phyloP scores from a whole-genome alignment of 129 eudicot genomes.

The Chrysanthemum makinoi region DNA sequence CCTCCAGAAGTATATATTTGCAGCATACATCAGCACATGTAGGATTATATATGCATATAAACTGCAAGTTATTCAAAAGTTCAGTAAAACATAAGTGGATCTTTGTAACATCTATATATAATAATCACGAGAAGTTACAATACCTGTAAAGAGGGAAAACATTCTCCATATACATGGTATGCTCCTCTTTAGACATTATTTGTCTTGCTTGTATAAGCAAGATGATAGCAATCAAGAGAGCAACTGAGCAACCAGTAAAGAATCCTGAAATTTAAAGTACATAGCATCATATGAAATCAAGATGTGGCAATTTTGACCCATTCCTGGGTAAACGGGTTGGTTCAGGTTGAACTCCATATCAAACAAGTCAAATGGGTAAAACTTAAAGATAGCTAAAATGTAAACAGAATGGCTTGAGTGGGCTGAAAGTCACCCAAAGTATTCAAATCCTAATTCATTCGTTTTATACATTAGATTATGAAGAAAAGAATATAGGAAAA shows the following conservation, averaged over 20 bases:
- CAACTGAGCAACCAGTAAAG: slow-evolving; percentile 72
- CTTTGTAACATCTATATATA: slow-evolving; percentile 1
- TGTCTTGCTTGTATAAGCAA: slow-evolving; percentile 56
- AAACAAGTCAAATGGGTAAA: too few species aligned
- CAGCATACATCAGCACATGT: slow-evolving; percentile 78
- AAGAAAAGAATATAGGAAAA: too few species aligned
- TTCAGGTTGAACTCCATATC: too few species aligned
- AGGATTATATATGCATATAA: slow-evolving; percentile 63
- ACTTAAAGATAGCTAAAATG: too few species aligned
- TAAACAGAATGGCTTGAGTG: too few species aligned
- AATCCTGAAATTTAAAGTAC: slow-evolving; percentile 48
- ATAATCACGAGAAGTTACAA: slow-evolving; percentile 6
- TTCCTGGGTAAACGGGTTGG: too few species aligned
- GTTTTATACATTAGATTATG: too few species aligned
- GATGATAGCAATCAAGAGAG: slow-evolving; percentile 57
- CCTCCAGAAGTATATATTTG: slow-evolving; percentile 76
- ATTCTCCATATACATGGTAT: slow-evolving; percentile 46
- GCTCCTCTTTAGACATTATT: slow-evolving; percentile 42
- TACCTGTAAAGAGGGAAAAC: slow-evolving; percentile 83
- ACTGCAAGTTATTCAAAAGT: slow-evolving; percentile 48
- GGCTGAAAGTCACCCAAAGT: too few species aligned
- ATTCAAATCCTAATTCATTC: too few species aligned
- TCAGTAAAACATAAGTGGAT: slow-evolving; percentile 20
- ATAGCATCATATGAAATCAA: slow-evolving; percentile 7
- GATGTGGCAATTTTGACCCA: too few species aligned